Evolutionary conservation across 2,329 filamentous ascomycete species (phyloP).

Genomic region (Claviceps lovelessii): DNA sequence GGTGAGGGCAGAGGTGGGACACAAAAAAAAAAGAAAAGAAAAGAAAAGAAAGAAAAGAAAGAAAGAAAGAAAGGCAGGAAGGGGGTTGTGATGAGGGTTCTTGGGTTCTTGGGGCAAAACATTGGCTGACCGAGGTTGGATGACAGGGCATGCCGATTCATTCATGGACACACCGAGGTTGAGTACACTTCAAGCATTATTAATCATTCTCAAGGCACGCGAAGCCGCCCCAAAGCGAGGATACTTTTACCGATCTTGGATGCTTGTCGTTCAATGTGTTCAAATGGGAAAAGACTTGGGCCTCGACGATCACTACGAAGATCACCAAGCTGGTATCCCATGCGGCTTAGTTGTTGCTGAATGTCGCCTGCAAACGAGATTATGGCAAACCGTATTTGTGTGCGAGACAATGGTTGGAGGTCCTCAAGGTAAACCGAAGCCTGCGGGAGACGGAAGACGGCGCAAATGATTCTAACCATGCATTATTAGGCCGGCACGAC

Average conservation of each 20-base stretch:
- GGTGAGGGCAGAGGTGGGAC: no score
- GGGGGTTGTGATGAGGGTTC: no score
- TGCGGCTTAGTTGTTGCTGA: constrained; percentile 60
- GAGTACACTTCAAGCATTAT: constrained; percentile 79
- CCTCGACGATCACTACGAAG: constrained; percentile 70
- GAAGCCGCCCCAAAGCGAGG: constrained; percentile 86
- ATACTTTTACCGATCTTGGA: constrained; percentile 96
- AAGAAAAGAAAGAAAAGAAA: rapidly evolving
- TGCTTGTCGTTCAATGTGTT: constrained; percentile 81
- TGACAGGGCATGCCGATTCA: constrained; percentile 68
- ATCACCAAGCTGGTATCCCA: constrained; percentile 55
- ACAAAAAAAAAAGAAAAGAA: rapidly evolving
- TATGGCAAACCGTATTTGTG: constrained; percentile 80
- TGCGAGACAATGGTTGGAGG: constrained; percentile 88
- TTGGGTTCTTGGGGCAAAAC: no score
- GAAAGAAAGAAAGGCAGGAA: no score
- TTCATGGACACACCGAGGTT: constrained; percentile 86
- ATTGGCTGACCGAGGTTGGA: background rate
- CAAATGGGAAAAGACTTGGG: constrained; percentile 89
- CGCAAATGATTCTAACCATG: constrained; percentile 5
- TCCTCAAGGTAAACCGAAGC: constrained; percentile 54
- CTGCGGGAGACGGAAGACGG: background rate
- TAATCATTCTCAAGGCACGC: constrained; percentile 78
- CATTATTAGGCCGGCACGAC: constrained; percentile 55
- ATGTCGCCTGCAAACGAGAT: constrained; percentile 68